phyloP scores from a whole-genome alignment of 768 basidiomycete genomes.

The Gymnopilus junonius region DNA sequence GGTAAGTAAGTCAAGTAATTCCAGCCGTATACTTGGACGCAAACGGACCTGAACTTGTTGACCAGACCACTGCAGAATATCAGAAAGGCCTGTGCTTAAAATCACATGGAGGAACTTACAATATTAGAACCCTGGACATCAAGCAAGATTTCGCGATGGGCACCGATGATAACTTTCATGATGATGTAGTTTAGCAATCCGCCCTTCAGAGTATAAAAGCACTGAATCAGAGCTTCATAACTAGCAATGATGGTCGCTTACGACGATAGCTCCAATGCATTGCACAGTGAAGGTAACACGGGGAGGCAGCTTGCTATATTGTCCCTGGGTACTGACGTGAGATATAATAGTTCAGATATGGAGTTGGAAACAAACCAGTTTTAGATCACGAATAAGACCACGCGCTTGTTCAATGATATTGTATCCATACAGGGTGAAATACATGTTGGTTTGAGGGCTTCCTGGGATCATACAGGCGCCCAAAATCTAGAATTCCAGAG shows the following conservation, averaged over 20 bases:
- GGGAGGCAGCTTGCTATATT: slow-evolving; percentile 64
- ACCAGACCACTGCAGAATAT: slow-evolving; percentile 45
- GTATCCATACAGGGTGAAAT: slow-evolving; percentile 46
- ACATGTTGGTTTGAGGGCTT: slow-evolving; percentile 56
- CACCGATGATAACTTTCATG: slow-evolving; percentile 58
- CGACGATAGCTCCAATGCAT: slow-evolving; percentile 58
- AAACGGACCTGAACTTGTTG: slow-evolving; percentile 39
- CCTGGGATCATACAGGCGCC: slow-evolving; percentile 52
- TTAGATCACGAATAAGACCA: slow-evolving; percentile 61
- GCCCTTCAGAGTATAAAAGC: slow-evolving; percentile 28
- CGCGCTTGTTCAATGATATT: slow-evolving; percentile 53
- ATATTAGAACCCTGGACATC: slow-evolving; percentile 58
- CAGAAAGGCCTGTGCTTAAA: background rate
- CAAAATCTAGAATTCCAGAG: slow-evolving; percentile 43
- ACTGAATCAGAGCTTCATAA: background rate
- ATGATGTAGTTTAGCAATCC: slow-evolving; percentile 51
- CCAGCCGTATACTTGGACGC: too few relatives aligned
- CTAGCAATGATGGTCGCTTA: slow-evolving; percentile 21
- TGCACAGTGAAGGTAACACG: slow-evolving; percentile 67
- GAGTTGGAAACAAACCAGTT: slow-evolving; percentile 42
- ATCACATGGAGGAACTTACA: slow-evolving; percentile 32
- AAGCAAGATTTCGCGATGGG: slow-evolving; percentile 51
- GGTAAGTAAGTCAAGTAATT: background rate
- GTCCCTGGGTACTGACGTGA: slow-evolving; percentile 26
- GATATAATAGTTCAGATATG: slow-evolving; percentile 12